Evolutionary conservation across 2,329 filamentous ascomycete species (phyloP), one percentile per base, ranked within the genome.

Genomic region (Akanthomyces dipterigenus): DNA sequence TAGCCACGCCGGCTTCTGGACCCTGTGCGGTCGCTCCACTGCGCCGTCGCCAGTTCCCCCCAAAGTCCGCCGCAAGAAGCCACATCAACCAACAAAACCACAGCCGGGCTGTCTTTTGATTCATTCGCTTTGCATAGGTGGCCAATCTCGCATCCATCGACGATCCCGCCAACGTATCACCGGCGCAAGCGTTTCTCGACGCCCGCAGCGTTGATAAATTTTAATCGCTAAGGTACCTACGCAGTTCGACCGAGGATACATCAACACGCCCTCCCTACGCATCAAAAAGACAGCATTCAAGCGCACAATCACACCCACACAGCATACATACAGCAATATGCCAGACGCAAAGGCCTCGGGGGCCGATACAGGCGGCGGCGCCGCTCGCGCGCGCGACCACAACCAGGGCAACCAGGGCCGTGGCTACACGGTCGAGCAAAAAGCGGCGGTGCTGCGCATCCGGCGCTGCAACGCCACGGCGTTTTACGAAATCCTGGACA

Each of bases 401-500:
- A 88, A 90, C 72, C 89, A 92, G 72, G 89, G 89, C 66, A 89
- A 88, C 74, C 84, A 88, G 67, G 85, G 85, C 63, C 87, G 90
- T 68, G 83, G 89, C 71, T 96, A 87, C 76, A 99, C 95, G 1
- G 80, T 85, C 34, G 93, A 97, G 68, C 95, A 99, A 72, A 95
- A 96, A 74, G 88, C 90, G 2, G 93, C 93, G 28, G 95, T 99
- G 36, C 78, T 96, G 69, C 86, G 95, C 66, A 95, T 99, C 72
- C 87, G 90, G 66, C 85, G 83, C 78, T 99, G 95, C 77, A 81
- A 83, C 43, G 79, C 89, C 24, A 97, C 92, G 4, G 91, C 91
- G 20, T 99, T 96, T 76, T 99, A 99, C 79, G 95, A 98, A 73
- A 98, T 99, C 67, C 78, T 99, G 36, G 87, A 87, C 24, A 77